A percentile compares a stretch with the other conserved stretches of the same genome.
phyloP scores from a whole-genome alignment of 768 basidiomycete genomes.

The Xerocomellus dryophilus region DNA sequence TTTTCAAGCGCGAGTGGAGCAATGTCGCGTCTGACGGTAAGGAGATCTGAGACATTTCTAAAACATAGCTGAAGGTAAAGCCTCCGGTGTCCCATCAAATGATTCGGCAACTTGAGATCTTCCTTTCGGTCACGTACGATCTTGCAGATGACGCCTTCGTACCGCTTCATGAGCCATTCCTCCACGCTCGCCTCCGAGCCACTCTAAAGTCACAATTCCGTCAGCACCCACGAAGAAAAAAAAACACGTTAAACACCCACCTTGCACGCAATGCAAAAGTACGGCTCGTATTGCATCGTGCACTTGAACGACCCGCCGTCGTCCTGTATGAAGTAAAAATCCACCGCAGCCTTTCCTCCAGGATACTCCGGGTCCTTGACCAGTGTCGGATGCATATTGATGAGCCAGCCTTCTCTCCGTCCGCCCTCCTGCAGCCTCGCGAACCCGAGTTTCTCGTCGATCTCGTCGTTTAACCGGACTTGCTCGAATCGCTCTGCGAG shows the following conservation, averaged over 20 bases:
- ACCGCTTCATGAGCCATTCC: conserved; percentile 93
- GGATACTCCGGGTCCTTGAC: conserved; percentile 84
- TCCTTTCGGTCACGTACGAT: conserved; percentile 84
- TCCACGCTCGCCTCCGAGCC: conserved; percentile 89
- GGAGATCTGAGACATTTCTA: conserved; percentile 89
- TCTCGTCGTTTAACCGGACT: conserved; percentile 70
- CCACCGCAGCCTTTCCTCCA: conserved; percentile 84
- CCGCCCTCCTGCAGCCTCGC: conserved; percentile 73
- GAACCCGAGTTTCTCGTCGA: conserved; percentile 94
- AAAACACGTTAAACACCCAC: conserved; percentile 39
- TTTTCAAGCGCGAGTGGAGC: conserved; percentile 89
- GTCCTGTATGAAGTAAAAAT: conserved; percentile 96
- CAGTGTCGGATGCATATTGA: conserved; percentile 98
- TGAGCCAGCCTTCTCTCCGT: conserved; percentile 84
- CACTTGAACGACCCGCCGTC: conserved; percentile 96
- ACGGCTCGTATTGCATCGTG: conserved; percentile 90
- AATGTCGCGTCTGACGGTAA: conserved; percentile 82
- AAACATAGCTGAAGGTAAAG: conserved; percentile 88
- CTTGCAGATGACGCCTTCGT: conserved; percentile 80
- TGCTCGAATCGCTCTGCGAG: conserved; percentile 85
- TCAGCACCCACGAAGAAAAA: conserved; percentile 4
- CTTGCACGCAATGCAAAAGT: conserved; percentile 91
- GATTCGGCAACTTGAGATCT: conserved; percentile 93
- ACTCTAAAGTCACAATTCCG: conserved; percentile 39
- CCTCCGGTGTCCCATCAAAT: conserved; percentile 90